Base-by-base conservation (phyloP, 192 early-diverging fungal genomes). In the Umbelopsis sp. region DNA sequence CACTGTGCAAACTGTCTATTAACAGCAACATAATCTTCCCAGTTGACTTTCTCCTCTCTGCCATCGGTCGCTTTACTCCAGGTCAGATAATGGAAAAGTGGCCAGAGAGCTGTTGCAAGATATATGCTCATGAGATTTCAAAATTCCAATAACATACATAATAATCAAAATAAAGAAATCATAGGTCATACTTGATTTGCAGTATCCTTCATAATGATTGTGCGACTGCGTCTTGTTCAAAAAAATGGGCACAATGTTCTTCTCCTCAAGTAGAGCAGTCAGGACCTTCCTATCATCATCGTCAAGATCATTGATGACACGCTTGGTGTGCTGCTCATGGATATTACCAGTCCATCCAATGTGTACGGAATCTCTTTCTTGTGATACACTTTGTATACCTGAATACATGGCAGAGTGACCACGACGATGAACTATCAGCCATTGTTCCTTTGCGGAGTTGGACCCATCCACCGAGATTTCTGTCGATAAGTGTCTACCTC, bases 191-290 rank as follows among this genome's bases (percentile, higher is more conserved):
- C 93, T 91, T 66, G 87, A 84, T 85, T 99, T 99, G 85, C 96
- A 97, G 80, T 96, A 99, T 0, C 97, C 97, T 67, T 97, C 97
- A 75, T 99, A 99, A 80, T 98, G 96, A 45, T 87, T 91, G 52
- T 83, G 71, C 26, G 94, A 90, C 29, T 81, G 83, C 25, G 83
- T 75, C 21, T 92, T 88, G 66, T 91, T 87, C 38, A 98, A 71
- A 72, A 94, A 90, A 25, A 98, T 92, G 2, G 96, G 93, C 14
- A 92, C 85, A 45, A 88, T 85, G 26, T 84, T 85, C 24, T 89
- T 76, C 47, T 84, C 76, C 32, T 77, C 65, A 72, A 77, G 83
- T 25, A 94, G 79, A 53, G 83, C 71, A 38, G 73, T 71, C 45
- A 97, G 78, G 25, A 80, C 80, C 29, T 83, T 71, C 65, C 82